Conservation (phyloP, 139 green algal genomes). For the Ostreobium quekettii region DNA sequence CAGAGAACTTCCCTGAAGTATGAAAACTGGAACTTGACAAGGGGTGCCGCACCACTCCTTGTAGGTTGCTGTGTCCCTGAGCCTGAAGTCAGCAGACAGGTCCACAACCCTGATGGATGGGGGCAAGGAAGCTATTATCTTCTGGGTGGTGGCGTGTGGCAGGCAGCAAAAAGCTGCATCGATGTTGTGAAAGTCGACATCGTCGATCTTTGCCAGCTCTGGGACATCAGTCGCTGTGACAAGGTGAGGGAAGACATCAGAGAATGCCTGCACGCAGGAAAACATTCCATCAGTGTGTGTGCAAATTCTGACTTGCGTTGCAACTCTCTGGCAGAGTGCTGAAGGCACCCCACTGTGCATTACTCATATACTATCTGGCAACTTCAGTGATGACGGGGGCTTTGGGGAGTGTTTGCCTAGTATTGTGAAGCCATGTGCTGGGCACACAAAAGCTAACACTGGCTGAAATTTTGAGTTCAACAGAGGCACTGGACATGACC, state of each 20-base stretch:
- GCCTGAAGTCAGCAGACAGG: constrained; percentile 91
- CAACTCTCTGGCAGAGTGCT: too few species aligned
- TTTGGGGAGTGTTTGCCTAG: too few species aligned
- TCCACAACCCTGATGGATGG: constrained; percentile 86
- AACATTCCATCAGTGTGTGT: too few species aligned
- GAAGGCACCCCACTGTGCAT: too few species aligned
- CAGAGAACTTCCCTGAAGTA: neutral
- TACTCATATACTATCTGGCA: too few species aligned
- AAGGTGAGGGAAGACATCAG: constrained; percentile 88
- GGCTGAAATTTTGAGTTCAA: too few species aligned
- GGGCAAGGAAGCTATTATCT: constrained; percentile 75
- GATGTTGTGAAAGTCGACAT: constrained; percentile 73
- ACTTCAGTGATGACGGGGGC: too few species aligned
- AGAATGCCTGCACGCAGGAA: constrained; percentile 50
- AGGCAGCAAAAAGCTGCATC: constrained; percentile 97
- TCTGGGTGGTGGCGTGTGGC: constrained; percentile 91
- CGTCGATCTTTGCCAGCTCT: constrained; percentile 75
- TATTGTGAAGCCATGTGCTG: too few species aligned
- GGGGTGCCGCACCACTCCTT: constrained; percentile 68
- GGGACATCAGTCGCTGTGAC: constrained; percentile 50
- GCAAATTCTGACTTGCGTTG: too few species aligned
- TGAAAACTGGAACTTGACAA: neutral
- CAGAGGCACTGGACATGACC: too few species aligned
- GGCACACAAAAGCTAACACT: too few species aligned
- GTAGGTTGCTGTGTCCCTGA: constrained; percentile 73